phyloP scores from a whole-genome alignment of 1,284 basidiomycete genomes.

The Xanthoconium separans region DNA sequence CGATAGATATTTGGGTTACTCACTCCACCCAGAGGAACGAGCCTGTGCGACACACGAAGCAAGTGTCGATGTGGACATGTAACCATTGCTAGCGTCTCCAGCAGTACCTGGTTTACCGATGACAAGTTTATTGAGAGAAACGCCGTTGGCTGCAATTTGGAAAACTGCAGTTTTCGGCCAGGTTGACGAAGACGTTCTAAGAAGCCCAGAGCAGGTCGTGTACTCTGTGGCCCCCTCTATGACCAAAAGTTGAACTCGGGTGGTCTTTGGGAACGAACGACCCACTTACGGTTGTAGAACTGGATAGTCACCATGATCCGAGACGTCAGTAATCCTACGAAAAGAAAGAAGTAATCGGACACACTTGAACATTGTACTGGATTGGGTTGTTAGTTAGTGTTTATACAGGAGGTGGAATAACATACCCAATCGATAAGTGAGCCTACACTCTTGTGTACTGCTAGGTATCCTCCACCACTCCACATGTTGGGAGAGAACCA shows the following conservation, averaged over 20 bases:
- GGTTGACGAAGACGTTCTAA: constrained; percentile 40
- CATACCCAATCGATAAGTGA: constrained; percentile 51
- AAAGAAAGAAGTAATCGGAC: neutral
- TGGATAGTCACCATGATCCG: constrained; percentile 16
- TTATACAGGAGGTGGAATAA: neutral
- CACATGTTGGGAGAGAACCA: constrained; percentile 27
- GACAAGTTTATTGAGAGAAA: constrained; percentile 51
- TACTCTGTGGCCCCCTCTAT: constrained; percentile 47
- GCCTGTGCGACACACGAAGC: constrained; percentile 7
- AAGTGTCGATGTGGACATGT: constrained; percentile 24
- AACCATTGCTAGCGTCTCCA: constrained; percentile 58
- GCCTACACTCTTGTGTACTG: constrained; percentile 54
- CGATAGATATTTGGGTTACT: neutral
- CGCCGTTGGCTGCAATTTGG: constrained; percentile 59
- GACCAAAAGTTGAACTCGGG: neutral
- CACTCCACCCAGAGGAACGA: constrained; percentile 6
- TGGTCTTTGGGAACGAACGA: too few relatives aligned
- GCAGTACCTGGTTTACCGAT: constrained; percentile 63
- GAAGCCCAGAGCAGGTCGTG: constrained; percentile 44
- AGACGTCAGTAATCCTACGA: neutral
- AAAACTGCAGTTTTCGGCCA: constrained; percentile 52
- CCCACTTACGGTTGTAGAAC: constrained; percentile 60
- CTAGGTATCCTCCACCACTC: constrained; percentile 52
- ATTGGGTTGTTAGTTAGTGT: neutral
- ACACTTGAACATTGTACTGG: constrained; percentile 46